Percentiles rank a stretch among this genome's conserved stretches.
Evolutionary conservation across 176 grass and related monocot species (phyloP).

Genomic region (Eragrostis curvula): DNA sequence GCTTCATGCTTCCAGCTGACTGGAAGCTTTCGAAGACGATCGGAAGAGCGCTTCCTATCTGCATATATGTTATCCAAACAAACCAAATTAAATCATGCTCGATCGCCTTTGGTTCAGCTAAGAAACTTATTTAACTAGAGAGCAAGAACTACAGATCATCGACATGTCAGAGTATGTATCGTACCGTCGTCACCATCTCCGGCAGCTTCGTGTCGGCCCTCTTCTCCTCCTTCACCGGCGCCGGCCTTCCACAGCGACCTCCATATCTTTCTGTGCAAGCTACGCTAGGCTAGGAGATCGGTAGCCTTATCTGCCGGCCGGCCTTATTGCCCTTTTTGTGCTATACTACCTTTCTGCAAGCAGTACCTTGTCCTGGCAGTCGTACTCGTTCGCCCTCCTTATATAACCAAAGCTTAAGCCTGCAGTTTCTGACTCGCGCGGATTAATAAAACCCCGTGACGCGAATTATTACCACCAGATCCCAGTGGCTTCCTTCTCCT

Average conservation of each 20-base stretch:
- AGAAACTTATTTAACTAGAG: background rate
- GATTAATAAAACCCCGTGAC: background rate
- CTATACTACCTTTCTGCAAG: constrained; percentile 1
- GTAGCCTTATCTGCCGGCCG: background rate
- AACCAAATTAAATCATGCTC: background rate
- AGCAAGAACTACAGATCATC: background rate
- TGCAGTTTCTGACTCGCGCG: constrained; percentile 57
- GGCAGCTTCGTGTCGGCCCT: background rate
- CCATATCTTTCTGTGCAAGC: no score
- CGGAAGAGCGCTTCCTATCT: constrained; percentile 38
- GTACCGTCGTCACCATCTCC: constrained; percentile 25
- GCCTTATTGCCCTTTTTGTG: background rate
- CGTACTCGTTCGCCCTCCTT: constrained; percentile 40
- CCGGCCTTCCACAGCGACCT: constrained; percentile 47
- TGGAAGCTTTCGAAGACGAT: constrained; percentile 52
- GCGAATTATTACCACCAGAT: constrained; percentile 20
- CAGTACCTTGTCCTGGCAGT: constrained; percentile 28
- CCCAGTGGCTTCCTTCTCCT: constrained; percentile 34
- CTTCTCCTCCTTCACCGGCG: constrained; percentile 43
- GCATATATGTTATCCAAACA: constrained; percentile 22
- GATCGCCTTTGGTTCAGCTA: background rate
- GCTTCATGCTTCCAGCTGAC: constrained; percentile 33
- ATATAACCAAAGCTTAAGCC: constrained; percentile 27
- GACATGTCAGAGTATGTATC: background rate
- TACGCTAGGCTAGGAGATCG: no score